Percentiles rank a stretch among this genome's conserved stretches.
phyloP scores from a whole-genome alignment of 495 filamentous ascomycete genomes.

The Penicillium canariense region DNA sequence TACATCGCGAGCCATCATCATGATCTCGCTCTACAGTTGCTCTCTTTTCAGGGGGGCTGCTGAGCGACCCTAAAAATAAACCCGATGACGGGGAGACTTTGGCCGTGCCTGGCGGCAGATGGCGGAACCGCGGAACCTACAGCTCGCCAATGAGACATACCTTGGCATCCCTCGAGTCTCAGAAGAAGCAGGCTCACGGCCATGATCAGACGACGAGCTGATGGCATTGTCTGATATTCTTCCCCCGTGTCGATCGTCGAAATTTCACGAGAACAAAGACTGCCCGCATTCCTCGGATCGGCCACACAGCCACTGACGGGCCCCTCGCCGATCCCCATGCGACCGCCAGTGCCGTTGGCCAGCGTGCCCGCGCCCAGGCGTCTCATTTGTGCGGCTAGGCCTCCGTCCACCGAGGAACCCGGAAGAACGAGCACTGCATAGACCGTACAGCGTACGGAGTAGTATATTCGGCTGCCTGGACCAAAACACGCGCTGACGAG shows the following conservation, averaged over 20 bases:
- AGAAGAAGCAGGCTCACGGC: too few relatives aligned
- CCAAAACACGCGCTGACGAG: neutral
- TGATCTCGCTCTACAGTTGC: too few relatives aligned
- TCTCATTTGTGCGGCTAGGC: too few relatives aligned
- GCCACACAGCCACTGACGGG: neutral
- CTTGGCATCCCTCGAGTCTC: slow-evolving; percentile 6
- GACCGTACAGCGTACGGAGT: too few relatives aligned
- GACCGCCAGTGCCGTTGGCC: too few relatives aligned
- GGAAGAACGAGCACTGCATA: too few relatives aligned
- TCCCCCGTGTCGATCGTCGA: too few relatives aligned
- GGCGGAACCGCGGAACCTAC: neutral
- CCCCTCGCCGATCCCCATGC: slow-evolving; percentile 1
- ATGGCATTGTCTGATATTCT: neutral
- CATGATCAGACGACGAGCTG: neutral
- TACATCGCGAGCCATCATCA: too few relatives aligned
- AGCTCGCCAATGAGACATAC: neutral
- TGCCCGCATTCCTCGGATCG: slow-evolving; percentile 5
- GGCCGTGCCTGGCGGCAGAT: slow-evolving; percentile 2
- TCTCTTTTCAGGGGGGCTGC: neutral
- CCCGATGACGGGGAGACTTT: slow-evolving; percentile 1
- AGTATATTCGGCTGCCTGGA: too few relatives aligned
- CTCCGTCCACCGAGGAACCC: too few relatives aligned
- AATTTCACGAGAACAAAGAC: neutral
- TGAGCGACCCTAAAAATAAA: neutral
- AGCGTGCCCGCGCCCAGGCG: too few relatives aligned